Percentiles rank a stretch among this genome's conserved stretches.
These are phyloP conservation scores for Calocybe indica DNA, from an alignment of 768 basidiomycete species.

Conservation along the genomic window DNA sequence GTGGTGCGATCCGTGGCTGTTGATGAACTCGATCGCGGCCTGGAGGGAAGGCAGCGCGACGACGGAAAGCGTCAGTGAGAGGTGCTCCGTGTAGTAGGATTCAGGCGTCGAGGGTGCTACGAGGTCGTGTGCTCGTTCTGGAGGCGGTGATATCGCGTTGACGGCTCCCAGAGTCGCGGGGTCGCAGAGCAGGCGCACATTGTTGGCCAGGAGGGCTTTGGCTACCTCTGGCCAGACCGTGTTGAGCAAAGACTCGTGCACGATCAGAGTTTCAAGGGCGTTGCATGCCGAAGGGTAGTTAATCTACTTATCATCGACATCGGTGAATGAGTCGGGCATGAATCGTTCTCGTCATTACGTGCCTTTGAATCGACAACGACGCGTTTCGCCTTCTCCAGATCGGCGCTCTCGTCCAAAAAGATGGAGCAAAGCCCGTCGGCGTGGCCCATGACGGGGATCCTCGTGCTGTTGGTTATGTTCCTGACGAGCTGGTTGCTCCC, in stretches of 20 bases:
- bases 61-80: conserved; percentile 81
- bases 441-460: conserved; percentile 98
- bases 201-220: conserved; percentile 54
- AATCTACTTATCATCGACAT: conserved; percentile 39
- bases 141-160: conserved; percentile 24
- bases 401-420: conserved; percentile 81
- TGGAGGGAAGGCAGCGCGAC: conserved; percentile 63
- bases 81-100: conserved; percentile 85
- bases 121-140: conserved; percentile 36
- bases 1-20: conserved; percentile 90
- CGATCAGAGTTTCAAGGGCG: conserved; percentile 80
- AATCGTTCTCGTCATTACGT: conserved; percentile 5
- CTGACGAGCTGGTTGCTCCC: conserved; percentile 89
- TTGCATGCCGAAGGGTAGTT: conserved; percentile 98
- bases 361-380: conserved; percentile 92
- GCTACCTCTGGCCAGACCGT: conserved; percentile 84
- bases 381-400: conserved; percentile 71
- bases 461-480: conserved; percentile 83
- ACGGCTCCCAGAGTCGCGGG: conserved; percentile 53
- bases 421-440: conserved; percentile 94
- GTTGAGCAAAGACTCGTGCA: conserved; percentile 67
- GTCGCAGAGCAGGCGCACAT: conserved; percentile 82
- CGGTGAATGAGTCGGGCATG: neutral
- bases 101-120: conserved; percentile 47
- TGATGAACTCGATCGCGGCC: conserved; percentile 83